These are phyloP conservation scores for Lasiosphaeria ovina DNA, from an alignment of 495 filamentous ascomycete genomes.

Conservation along the genomic window DNA sequence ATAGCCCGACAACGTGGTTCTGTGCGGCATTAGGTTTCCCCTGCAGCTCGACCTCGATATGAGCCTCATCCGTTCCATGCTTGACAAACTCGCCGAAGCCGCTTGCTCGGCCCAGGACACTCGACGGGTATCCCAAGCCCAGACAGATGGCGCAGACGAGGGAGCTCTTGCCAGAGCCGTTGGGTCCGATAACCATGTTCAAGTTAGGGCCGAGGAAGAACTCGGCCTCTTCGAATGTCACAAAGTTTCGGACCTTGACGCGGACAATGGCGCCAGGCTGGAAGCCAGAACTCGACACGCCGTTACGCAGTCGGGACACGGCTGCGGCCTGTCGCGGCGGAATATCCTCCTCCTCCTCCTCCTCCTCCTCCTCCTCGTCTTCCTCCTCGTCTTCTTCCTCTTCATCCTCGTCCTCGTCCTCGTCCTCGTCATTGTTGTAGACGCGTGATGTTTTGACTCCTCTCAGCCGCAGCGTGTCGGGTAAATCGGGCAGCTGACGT, in stretches of 20 bases:
- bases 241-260: conserved; percentile 85
- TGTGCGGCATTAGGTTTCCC: conserved; percentile 43
- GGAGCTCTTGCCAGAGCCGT: conserved; percentile 96
- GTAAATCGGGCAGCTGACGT: too few species aligned
- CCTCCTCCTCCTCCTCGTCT: conserved; percentile 14
- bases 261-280: conserved; percentile 88
- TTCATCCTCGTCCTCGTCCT: too few species aligned
- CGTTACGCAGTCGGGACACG: conserved; percentile 10
- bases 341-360: conserved; percentile 17
- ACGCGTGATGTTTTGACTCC: too few species aligned
- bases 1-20: conserved; percentile 73
- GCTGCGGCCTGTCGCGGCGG: conserved; percentile 19
- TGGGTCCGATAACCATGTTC: conserved; percentile 99
- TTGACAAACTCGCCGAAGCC: conserved; percentile 89
- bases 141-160: conserved; percentile 97
- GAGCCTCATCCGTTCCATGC: conserved; percentile 73
- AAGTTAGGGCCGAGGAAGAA: conserved; percentile 87
- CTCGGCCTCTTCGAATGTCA: conserved; percentile 88
- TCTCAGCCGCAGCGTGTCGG: too few species aligned
- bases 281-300: conserved; percentile 30
- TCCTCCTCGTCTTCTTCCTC: too few species aligned
- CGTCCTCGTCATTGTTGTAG: too few species aligned
- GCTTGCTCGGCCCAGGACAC: conserved; percentile 84
- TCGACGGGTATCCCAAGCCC: conserved; percentile 79
- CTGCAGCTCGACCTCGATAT: conserved; percentile 86